phyloP scores from a whole-genome alignment of 129 eudicot genomes.

The Flaveria bidentis region DNA sequence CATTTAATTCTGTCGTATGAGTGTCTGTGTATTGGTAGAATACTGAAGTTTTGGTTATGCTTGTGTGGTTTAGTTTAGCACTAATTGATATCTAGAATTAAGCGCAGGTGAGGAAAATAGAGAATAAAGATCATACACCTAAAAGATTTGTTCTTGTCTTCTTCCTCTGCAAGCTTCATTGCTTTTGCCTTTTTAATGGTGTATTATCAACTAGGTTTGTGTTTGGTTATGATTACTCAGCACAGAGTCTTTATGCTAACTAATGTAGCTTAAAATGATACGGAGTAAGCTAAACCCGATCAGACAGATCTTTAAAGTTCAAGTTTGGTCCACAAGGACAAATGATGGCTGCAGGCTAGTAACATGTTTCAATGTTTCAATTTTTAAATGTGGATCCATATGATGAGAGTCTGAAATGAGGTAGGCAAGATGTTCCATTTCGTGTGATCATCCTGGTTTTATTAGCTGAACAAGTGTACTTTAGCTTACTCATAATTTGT shows the following conservation, averaged over 20 bases:
- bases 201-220: slow-evolving; percentile 13
- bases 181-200: slow-evolving; percentile 24
- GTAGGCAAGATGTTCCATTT: neutral
- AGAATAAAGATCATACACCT: slow-evolving; percentile 1
- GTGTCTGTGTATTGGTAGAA: slow-evolving; percentile 15
- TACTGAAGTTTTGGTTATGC: slow-evolving; percentile 11
- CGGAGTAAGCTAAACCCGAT: neutral
- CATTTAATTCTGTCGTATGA: slow-evolving; percentile 21
- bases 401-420: neutral
- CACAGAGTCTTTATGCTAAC: too few species aligned
- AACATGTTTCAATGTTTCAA: neutral
- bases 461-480: neutral
- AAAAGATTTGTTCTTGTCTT: slow-evolving; percentile 32
- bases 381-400: neutral
- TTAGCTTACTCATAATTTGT: neutral
- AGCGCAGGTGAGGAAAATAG: slow-evolving; percentile 18
- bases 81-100: neutral
- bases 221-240: neutral
- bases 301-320: neutral
- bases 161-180: slow-evolving; percentile 1
- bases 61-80: neutral
- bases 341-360: neutral
- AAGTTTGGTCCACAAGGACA: neutral
- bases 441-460: neutral
- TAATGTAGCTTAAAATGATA: neutral